Evolutionary conservation across 169 alveolate genomes (phyloP), one percentile per base, ranked within the genome.

Genomic region (Eimeria mitis): DNA sequence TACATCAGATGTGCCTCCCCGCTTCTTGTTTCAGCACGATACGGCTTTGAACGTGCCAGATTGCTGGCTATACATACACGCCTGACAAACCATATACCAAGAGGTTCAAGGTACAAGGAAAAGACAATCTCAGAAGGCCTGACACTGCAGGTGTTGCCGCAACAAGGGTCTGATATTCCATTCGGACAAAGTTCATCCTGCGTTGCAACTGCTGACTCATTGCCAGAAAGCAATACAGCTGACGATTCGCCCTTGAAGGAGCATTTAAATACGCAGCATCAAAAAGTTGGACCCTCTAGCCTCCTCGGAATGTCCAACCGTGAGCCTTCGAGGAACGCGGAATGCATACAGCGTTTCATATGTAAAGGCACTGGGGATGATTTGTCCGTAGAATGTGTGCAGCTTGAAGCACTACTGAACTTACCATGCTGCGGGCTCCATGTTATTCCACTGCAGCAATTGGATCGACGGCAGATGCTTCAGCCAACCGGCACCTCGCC

Each of bases 41-140:
- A 94, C 89, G 96, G 96, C 40, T 94, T 81, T 61, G 96, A 94
- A 7, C 94, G 90, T 9, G 96, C 96, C 25, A 71, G 96, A 19
- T 34, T 88, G 70, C 94, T 94, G 47, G 96, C 96, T 11, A 94
- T 94, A 49, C 96, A 94, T 44, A 89, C 96, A 37, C 92, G 96
- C 49, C 96, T 81, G 79, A 59, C 92, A 40, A 94, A 94, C 54
- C 96, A 94, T 63, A 89, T 94, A 40, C 96, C 96, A 34, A 76
- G 96, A 44, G 94, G 94, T 8, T 87, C 94, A 14, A 63, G 94
- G 81, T 63, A 11, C 83, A 87, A 65, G 63, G 83, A 87, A 31
- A 78, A 52, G 47, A 52, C 42, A 28, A 19, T 14, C 44, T 47
- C 68, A 47, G 88, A 78, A 47, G 52, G 34, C 65, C 2, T 11